phyloP scores from a whole-genome alignment of 2,329 filamentous ascomycete species.

The Aspergillus neoniger region DNA sequence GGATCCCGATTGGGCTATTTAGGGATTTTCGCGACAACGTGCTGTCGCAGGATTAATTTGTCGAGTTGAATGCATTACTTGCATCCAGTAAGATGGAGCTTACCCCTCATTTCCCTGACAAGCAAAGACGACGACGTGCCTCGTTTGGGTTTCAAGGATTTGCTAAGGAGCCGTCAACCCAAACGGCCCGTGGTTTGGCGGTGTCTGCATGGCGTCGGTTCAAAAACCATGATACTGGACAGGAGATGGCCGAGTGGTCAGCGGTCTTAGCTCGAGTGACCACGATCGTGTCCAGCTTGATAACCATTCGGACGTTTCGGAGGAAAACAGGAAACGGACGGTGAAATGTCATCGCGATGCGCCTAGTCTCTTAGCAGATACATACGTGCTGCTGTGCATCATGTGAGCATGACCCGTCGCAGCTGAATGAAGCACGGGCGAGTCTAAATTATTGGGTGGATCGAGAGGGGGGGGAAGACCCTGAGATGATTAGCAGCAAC shows the following conservation, averaged over 20 bases:
- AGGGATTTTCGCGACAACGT: background rate
- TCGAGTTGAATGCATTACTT: background rate
- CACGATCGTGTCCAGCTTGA: conserved; percentile 31
- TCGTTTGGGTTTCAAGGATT: background rate
- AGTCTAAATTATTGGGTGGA: conserved; percentile 5
- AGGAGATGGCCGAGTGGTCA: background rate
- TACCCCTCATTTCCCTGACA: conserved; percentile 3
- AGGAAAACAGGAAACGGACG: conserved; percentile 16
- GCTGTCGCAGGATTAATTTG: background rate
- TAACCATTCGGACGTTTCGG: conserved; percentile 39
- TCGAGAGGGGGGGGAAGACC: background rate
- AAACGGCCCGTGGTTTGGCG: conserved; percentile 19
- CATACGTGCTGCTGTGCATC: conserved; percentile 19
- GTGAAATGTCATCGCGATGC: conserved; percentile 18
- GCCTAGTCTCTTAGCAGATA: conserved; percentile 7
- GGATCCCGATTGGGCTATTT: background rate
- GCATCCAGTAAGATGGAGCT: conserved; percentile 1
- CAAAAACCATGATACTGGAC: background rate
- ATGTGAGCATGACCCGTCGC: conserved; percentile 22
- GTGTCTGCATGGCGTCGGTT: conserved; percentile 16
- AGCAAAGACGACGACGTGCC: background rate
- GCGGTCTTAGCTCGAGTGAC: conserved; percentile 10
- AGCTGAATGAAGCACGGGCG: conserved; percentile 4
- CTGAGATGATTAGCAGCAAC: conserved; percentile 4
- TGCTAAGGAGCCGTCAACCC: background rate